phyloP scores from a whole-genome alignment of 306 rosid genomes.

The Dryas drummondii region DNA sequence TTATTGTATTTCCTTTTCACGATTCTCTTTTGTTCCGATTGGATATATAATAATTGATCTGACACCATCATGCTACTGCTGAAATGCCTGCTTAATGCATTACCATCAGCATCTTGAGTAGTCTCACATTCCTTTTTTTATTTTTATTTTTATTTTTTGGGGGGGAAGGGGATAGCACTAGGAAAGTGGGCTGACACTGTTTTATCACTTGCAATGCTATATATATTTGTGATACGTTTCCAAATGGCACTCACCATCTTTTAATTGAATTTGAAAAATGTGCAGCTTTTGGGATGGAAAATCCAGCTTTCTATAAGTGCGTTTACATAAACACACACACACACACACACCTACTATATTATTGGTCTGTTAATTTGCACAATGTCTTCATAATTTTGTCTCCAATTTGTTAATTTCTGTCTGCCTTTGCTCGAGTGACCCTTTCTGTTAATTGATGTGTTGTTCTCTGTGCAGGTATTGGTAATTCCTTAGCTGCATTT shows the following conservation, averaged over 20 bases:
- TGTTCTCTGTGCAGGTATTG: slow-evolving; percentile 64
- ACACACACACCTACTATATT: background rate
- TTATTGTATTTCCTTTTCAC: background rate
- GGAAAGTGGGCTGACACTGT: background rate
- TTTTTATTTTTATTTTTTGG: no score
- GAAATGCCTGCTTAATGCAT: background rate
- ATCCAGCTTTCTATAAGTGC: background rate
- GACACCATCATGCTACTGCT: background rate
- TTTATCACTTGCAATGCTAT: background rate
- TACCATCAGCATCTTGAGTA: background rate
- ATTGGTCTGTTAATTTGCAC: background rate
- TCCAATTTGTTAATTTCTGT: background rate
- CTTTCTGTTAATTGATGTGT: slow-evolving; percentile 31
- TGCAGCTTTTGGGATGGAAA: background rate
- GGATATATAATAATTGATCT: background rate
- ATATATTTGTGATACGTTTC: background rate
- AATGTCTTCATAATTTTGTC: background rate
- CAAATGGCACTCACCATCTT: background rate
- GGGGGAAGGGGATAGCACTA: background rate
- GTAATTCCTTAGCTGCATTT: slow-evolving; percentile 71
- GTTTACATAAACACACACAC: background rate
- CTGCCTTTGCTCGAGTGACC: slow-evolving; percentile 13
- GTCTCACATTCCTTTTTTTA: background rate
- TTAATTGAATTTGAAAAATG: background rate
- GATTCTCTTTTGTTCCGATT: background rate